Conservation (phyloP, 140 eudicot species). For the Cichorium intybus region DNA sequence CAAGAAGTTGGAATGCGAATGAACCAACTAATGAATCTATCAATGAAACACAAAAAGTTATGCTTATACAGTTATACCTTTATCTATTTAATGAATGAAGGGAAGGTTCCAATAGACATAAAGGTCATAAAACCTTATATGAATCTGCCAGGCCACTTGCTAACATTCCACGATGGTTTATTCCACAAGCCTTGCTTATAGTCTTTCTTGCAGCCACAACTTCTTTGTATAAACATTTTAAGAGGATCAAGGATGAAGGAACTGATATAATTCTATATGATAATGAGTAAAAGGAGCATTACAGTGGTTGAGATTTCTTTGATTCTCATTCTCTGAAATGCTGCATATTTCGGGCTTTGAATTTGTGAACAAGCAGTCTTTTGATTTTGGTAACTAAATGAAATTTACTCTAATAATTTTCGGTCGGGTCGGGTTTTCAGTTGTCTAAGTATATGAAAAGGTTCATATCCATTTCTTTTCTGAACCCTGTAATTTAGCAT, state of each 20-base stretch:
- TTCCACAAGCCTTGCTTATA: conserved; percentile 66
- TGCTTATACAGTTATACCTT: conserved; percentile 57
- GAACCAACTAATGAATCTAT: no score
- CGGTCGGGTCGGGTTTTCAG: background rate
- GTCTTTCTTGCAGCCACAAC: conserved; percentile 25
- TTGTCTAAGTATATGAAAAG: background rate
- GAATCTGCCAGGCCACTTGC: conserved; percentile 81
- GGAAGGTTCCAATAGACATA: conserved; percentile 83
- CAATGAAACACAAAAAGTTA: conserved; percentile 48
- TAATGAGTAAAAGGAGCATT: background rate
- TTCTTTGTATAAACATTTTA: conserved; percentile 39
- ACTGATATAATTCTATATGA: background rate
- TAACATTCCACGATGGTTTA: conserved; percentile 39
- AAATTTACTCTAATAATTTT: background rate
- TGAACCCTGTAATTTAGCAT: conserved; percentile 76
- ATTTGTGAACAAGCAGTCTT: conserved; percentile 57
- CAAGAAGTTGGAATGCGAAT: background rate
- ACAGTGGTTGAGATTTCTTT: conserved; percentile 53
- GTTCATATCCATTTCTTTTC: conserved; percentile 51
- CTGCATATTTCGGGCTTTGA: conserved; percentile 42
- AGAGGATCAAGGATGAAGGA: background rate
- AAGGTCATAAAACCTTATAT: conserved; percentile 73
- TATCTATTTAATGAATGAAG: conserved; percentile 80
- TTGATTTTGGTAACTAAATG: conserved; percentile 40
- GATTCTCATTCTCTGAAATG: conserved; percentile 38